Evolutionary conservation across 352 stramenopile species (phyloP), one percentile per base, ranked within the genome.

Genomic region (Pythium coloratum): DNA sequence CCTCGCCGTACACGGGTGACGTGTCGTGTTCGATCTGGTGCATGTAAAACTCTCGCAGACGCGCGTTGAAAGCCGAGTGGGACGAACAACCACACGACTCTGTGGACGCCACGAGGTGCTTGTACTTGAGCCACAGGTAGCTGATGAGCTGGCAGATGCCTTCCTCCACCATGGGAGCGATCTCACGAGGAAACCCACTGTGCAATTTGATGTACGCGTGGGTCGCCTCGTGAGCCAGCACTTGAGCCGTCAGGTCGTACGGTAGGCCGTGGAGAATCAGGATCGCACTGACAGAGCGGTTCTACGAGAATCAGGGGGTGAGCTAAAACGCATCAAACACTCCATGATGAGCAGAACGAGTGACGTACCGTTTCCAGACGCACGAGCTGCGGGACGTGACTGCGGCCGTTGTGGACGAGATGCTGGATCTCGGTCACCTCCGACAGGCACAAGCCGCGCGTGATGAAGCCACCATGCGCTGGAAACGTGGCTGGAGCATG

Each of bases 141-240:
- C 82, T 89, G 70, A 92, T 86, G 63, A 92, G 70, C 57, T 92
- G 82, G 64, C 84, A 92, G 42, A 90, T 76, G 20, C 84, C 84
- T 76, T 92, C 84, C 56, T 92, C 84, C 10, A 84, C 72, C 66
- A 64, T 61, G 30, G 64, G 69, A 8, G 72, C 56, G 32, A 80
- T 65, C 13, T 71, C 49, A 1, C 51, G 46, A 12, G 84, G 84
- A 60, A 89, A 92, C n/a, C 78, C 75, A 55, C 87, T 72, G 33
- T 81, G 81, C 8, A 92, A 69, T 54, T 90, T 90, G 58, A 92
- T 89, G 68, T 77, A 90, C 18, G 84, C 81, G 67, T 92, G 84
- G 13, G 82, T 92, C 30, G 80, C 82, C 74, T 92, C 84, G 55
- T 92, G 84, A n/a, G 80, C 82, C 28, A 92, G 54, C 42, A 92